Percentiles rank a stretch among this genome's conserved stretches.
Conservation (phyloP, 2,329 filamentous ascomycete genomes). For the Geosmithia putterillii region DNA sequence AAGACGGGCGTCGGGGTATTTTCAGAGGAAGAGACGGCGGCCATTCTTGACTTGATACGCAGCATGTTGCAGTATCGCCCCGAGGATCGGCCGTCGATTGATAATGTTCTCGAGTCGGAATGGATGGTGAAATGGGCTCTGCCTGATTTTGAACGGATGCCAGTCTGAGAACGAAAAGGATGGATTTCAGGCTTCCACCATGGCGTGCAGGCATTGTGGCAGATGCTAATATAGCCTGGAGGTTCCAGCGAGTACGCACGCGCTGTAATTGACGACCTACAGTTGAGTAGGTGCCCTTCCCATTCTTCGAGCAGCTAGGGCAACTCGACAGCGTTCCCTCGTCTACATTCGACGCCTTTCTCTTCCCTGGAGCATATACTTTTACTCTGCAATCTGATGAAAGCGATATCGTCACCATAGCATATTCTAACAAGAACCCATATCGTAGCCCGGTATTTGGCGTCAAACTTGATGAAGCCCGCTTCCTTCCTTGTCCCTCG, state of each 20-base stretch:
- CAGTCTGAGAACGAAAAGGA: too few species aligned
- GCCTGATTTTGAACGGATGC: not conserved
- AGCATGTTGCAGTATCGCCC: slow-evolving; percentile 3
- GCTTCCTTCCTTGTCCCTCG: slow-evolving; percentile 4
- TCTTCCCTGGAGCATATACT: slow-evolving; percentile 4
- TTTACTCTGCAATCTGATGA: slow-evolving; percentile 6
- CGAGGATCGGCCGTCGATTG: slow-evolving; percentile 10
- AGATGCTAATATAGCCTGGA: too few species aligned
- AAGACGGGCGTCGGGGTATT: slow-evolving; percentile 5
- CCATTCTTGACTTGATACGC: slow-evolving; percentile 3
- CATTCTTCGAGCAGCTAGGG: slow-evolving; percentile 3
- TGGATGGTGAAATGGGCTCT: slow-evolving; percentile 20
- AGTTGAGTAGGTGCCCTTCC: too few species aligned
- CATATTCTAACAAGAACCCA: not conserved
- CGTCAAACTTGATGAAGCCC: slow-evolving; percentile 3
- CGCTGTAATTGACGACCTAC: too few species aligned
- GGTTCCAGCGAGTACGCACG: too few species aligned
- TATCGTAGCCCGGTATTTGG: slow-evolving; percentile 1
- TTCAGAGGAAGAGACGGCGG: slow-evolving; percentile 3
- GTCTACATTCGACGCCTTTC: slow-evolving; percentile 5
- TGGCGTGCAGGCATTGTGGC: too few species aligned
- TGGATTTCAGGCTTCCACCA: too few species aligned
- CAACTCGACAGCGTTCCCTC: not conserved
- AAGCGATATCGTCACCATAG: slow-evolving; percentile 3
- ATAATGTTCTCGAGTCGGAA: slow-evolving; percentile 16